Conservation (phyloP, 441 rosid species). For the Gossypium aridum region DNA sequence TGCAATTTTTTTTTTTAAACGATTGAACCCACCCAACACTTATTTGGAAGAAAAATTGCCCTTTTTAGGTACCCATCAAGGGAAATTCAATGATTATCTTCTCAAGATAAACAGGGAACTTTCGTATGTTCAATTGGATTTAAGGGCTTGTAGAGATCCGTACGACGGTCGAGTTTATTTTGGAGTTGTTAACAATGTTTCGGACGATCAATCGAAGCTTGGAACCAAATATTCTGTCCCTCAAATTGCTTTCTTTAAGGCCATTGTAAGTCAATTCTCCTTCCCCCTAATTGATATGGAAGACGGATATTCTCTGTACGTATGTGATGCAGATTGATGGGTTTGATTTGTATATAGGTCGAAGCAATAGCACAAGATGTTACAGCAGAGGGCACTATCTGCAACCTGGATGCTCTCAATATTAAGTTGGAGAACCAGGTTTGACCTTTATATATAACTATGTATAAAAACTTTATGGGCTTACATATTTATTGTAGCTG, state of each 20-base stretch:
- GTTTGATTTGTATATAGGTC: conserved; percentile 28
- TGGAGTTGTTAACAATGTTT: conserved; percentile 72
- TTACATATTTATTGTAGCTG: neutral
- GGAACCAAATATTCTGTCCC: conserved; percentile 80
- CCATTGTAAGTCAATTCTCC: conserved; percentile 49
- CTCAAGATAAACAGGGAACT: conserved; percentile 85
- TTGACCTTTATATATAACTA: conserved; percentile 5
- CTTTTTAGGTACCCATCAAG: conserved; percentile 34
- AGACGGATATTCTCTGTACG: neutral
- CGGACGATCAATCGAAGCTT: conserved; percentile 90
- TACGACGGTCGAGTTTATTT: conserved; percentile 64
- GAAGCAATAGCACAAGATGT: conserved; percentile 76
- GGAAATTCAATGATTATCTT: conserved; percentile 53
- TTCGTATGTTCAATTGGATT: conserved; percentile 65
- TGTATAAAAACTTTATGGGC: neutral
- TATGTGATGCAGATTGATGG: neutral
- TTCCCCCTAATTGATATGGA: neutral
- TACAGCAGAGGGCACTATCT: conserved; percentile 64
- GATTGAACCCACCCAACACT: neutral
- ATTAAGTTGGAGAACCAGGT: conserved; percentile 74
- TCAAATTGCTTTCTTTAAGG: conserved; percentile 78
- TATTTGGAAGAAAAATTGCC: neutral
- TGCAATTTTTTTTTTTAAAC: neutral
- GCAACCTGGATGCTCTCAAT: conserved; percentile 63
- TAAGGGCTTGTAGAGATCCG: conserved; percentile 72